phyloP scores from a whole-genome alignment of 805 yeast species.

The Torulaspora franciscae region DNA sequence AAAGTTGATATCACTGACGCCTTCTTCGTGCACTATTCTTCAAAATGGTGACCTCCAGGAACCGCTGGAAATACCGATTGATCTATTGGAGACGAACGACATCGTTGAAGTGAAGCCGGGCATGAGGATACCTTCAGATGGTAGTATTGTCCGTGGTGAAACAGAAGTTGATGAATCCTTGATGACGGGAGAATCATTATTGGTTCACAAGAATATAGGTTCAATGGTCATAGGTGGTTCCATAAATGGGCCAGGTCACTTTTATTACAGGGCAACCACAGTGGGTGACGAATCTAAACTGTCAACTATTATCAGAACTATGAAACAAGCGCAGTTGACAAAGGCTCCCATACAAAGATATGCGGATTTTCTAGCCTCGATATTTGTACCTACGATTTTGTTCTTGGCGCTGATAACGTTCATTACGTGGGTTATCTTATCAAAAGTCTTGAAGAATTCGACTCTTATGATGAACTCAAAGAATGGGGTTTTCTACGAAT shows the following conservation, averaged over 20 bases:
- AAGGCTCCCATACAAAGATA: constrained; percentile 87
- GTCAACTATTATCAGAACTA: constrained; percentile 79
- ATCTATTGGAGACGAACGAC: constrained; percentile 72
- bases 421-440: constrained; percentile 48
- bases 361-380: constrained; percentile 80
- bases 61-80: constrained; percentile 52
- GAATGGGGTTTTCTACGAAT: constrained; percentile 58
- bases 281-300: constrained; percentile 84
- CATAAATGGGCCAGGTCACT: constrained; percentile 69
- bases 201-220: constrained; percentile 59
- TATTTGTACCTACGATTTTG: constrained; percentile 76
- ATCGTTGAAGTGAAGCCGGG: constrained; percentile 79
- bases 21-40: constrained; percentile 66
- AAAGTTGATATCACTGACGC: constrained; percentile 71
- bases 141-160: constrained; percentile 67
- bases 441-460: constrained; percentile 35
- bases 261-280: constrained; percentile 61
- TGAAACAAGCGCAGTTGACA: constrained; percentile 81
- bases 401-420: constrained; percentile 61
- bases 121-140: constrained; percentile 88
- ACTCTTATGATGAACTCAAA: constrained; percentile 46
- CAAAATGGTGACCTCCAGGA: constrained; percentile 35
- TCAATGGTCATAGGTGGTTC: constrained; percentile 83
- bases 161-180: constrained; percentile 86
- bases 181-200: constrained; percentile 85